These are phyloP conservation scores for Solanum medicagineum DNA, from an alignment of 257 asterid species.

Conservation along the genomic window DNA sequence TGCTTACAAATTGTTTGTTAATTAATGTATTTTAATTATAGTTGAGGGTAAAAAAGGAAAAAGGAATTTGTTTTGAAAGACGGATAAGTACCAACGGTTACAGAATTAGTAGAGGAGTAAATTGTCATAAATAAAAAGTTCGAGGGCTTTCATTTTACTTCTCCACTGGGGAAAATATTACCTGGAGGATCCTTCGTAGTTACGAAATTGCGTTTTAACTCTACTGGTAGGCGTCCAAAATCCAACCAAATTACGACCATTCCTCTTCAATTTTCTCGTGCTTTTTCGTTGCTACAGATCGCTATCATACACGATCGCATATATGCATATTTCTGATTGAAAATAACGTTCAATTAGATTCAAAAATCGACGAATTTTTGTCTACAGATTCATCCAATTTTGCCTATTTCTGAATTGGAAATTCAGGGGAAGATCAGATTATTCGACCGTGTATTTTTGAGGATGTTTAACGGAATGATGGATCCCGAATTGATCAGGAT, in stretches of 20 bases:
- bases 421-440: not conserved
- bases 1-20: too few species aligned
- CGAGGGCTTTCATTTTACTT: not conserved
- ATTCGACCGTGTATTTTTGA: not conserved
- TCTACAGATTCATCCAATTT: not conserved
- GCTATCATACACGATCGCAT: not conserved
- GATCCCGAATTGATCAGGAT: constrained; percentile 86
- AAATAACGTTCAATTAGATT: not conserved
- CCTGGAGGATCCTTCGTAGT: not conserved
- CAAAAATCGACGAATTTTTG: not conserved
- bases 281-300: not conserved
- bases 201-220: not conserved
- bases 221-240: not conserved
- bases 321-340: not conserved
- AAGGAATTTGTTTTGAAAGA: not conserved
- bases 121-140: not conserved
- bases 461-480: constrained; percentile 82
- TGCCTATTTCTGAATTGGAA: not conserved
- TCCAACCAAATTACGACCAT: not conserved
- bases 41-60: too few species aligned
- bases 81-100: not conserved
- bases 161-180: not conserved
- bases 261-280: not conserved
- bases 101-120: not conserved
- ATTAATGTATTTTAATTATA: too few species aligned